Evolutionary conservation across 805 yeast species (phyloP).

Genomic region (Teunomyces panamensis): DNA sequence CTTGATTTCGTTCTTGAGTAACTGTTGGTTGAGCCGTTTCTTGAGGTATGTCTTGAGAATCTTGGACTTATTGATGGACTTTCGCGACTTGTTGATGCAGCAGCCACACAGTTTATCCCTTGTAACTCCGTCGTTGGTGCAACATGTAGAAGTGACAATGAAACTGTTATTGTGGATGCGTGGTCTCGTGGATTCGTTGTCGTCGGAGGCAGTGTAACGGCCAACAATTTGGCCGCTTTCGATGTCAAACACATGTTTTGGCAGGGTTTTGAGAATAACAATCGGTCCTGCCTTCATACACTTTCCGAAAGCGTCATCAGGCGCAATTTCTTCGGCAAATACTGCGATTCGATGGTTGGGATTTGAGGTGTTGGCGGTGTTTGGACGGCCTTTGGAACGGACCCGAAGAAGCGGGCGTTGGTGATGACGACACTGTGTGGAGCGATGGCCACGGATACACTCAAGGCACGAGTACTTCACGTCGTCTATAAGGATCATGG

Average conservation of each 20-base stretch:
- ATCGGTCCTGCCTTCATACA: conserved; percentile 20
- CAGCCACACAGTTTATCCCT: conserved; percentile 30
- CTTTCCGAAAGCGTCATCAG: not conserved
- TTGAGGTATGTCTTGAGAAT: conserved; percentile 20
- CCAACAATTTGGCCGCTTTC: conserved; percentile 38
- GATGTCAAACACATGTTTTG: conserved; percentile 39
- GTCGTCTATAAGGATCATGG: conserved; percentile 75
- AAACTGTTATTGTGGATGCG: conserved; percentile 30
- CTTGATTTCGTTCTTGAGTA: not conserved
- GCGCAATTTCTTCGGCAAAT: conserved; percentile 42
- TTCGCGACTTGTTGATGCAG: conserved; percentile 23
- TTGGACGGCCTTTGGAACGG: conserved; percentile 86
- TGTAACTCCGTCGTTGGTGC: conserved; percentile 20
- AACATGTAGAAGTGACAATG: conserved; percentile 33
- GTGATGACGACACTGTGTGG: conserved; percentile 81
- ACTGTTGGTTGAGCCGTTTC: not conserved
- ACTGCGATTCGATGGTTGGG: conserved; percentile 59
- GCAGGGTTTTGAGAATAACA: conserved; percentile 34
- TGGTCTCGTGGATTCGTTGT: conserved; percentile 11
- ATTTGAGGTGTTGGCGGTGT: conserved; percentile 49
- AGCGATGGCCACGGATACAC: conserved; percentile 91
- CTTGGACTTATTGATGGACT: conserved; percentile 31
- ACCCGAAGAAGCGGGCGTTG: conserved; percentile 80
- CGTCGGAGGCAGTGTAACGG: conserved; percentile 25
- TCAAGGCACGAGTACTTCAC: conserved; percentile 80